Percentiles rank a stretch among this genome's conserved stretches.
These are phyloP conservation scores for Colletotrichum acutatum DNA, from an alignment of 2,329 filamentous ascomycete genomes.

Conservation along the genomic window DNA sequence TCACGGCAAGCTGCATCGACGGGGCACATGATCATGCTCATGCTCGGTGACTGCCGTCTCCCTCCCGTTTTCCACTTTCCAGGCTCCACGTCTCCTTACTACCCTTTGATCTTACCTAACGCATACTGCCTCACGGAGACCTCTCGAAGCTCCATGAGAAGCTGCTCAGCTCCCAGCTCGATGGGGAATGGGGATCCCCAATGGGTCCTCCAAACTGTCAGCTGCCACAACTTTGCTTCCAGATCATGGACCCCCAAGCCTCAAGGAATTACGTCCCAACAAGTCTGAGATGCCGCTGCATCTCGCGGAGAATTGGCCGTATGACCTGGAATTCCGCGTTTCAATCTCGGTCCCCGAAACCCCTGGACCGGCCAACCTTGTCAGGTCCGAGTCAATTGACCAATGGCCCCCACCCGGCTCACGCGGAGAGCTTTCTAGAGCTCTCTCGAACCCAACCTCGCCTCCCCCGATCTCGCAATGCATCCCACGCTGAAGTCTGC, in stretches of 20 bases:
- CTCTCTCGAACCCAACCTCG: slow-evolving; percentile 6
- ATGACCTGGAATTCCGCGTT: slow-evolving; percentile 20
- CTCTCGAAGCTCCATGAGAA: background rate
- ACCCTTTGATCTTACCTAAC: background rate
- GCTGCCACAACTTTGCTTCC: background rate
- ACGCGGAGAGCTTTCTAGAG: slow-evolving; percentile 31
- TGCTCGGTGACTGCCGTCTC: slow-evolving; percentile 11
- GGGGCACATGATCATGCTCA: slow-evolving; percentile 30
- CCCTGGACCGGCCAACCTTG: slow-evolving; percentile 13
- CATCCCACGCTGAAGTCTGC: background rate
- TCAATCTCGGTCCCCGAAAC: slow-evolving; percentile 21
- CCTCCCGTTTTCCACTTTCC: background rate
- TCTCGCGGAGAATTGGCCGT: slow-evolving; percentile 7
- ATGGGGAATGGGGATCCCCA: slow-evolving; percentile 6
- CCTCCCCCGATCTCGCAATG: slow-evolving; percentile 17
- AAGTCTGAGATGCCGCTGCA: slow-evolving; percentile 19
- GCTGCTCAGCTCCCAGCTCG: background rate
- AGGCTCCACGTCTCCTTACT: background rate
- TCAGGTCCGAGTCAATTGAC: slow-evolving; percentile 18
- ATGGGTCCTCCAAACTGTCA: slow-evolving; percentile 20
- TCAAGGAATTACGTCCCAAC: slow-evolving; percentile 6
- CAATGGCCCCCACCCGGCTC: slow-evolving; percentile 20
- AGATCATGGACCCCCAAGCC: background rate
- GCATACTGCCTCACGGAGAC: background rate
- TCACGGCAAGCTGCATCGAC: slow-evolving; percentile 3